A percentile compares a stretch with the other conserved stretches of the same genome.
phyloP scores from a whole-genome alignment of 495 filamentous ascomycete species.

The Annulohypoxylon nitens region DNA sequence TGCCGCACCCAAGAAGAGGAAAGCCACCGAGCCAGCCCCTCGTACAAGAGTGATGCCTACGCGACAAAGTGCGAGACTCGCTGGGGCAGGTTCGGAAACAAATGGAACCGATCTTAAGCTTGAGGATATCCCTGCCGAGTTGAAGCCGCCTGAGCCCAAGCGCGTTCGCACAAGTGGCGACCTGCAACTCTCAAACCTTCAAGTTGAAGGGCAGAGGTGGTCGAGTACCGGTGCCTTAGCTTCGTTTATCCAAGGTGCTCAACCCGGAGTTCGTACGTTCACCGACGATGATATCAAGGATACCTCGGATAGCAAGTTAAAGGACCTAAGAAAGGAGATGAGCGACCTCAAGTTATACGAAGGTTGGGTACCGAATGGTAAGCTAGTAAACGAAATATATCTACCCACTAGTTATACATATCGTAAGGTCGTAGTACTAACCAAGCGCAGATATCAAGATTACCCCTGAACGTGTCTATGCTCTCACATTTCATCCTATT shows the following conservation, averaged over 20 bases:
- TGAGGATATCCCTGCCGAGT: conserved; percentile 47
- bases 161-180: conserved; percentile 60
- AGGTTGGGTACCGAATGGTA: conserved; percentile 81
- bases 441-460: conserved; percentile 82
- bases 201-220: conserved; percentile 80
- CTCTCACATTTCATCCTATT: conserved; percentile 89
- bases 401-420: not conserved
- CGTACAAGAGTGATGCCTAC: conserved; percentile 56
- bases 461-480: conserved; percentile 89
- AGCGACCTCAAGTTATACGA: conserved; percentile 83
- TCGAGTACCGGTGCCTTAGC: conserved; percentile 50
- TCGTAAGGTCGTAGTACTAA: conserved; percentile 32
- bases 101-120: conserved; percentile 36
- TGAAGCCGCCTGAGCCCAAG: conserved; percentile 57
- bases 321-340: conserved; percentile 84
- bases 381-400: conserved; percentile 32
- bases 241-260: conserved; percentile 72
- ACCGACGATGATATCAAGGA: conserved; percentile 81
- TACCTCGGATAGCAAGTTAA: conserved; percentile 82
- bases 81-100: conserved; percentile 58
- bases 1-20: conserved; percentile 47
- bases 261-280: conserved; percentile 85
- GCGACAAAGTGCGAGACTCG: conserved; percentile 65
- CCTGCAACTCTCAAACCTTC: conserved; percentile 79
- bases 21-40: conserved; percentile 45